phyloP scores from a whole-genome alignment of 163 green algal genomes.

The Scenedesmus sp. region DNA sequence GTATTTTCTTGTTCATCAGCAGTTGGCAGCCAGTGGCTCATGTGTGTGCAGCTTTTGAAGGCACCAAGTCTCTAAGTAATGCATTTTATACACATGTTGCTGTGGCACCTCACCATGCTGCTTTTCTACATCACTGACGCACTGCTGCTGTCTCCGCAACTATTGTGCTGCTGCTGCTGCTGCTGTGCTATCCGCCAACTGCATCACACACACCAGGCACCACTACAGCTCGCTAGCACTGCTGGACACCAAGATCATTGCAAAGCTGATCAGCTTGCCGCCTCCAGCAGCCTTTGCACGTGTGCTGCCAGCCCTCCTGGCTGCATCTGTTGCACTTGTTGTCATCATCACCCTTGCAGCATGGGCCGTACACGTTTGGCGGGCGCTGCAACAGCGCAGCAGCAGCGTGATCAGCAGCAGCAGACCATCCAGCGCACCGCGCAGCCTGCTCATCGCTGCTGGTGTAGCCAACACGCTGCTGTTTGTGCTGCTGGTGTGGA shows the following conservation, averaged over 20 bases:
- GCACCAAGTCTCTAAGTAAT: neutral
- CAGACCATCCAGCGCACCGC: neutral
- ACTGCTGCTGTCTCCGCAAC: neutral
- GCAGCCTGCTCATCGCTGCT: neutral
- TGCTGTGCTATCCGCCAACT: neutral
- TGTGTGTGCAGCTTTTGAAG: neutral
- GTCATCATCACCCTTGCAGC: neutral
- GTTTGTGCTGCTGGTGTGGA: conserved; percentile 39
- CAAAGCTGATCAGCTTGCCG: conserved; percentile 22
- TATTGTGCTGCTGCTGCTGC: neutral
- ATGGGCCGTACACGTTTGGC: neutral
- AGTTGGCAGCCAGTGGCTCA: neutral
- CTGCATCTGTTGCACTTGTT: neutral
- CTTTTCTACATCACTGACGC: neutral
- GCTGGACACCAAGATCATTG: conserved; percentile 43
- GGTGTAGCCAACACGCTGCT: conserved; percentile 30
- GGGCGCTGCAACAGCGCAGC: conserved; percentile 23
- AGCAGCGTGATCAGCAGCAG: neutral
- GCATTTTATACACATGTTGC: neutral
- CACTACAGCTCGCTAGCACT: conserved; percentile 30
- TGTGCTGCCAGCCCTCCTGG: conserved; percentile 26
- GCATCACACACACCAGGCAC: neutral
- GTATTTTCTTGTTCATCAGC: neutral
- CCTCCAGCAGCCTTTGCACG: conserved; percentile 11
- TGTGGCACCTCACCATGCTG: neutral